Evolutionary conservation across 352 stramenopile species (phyloP).

Genomic region (Pythium guiyangense): DNA sequence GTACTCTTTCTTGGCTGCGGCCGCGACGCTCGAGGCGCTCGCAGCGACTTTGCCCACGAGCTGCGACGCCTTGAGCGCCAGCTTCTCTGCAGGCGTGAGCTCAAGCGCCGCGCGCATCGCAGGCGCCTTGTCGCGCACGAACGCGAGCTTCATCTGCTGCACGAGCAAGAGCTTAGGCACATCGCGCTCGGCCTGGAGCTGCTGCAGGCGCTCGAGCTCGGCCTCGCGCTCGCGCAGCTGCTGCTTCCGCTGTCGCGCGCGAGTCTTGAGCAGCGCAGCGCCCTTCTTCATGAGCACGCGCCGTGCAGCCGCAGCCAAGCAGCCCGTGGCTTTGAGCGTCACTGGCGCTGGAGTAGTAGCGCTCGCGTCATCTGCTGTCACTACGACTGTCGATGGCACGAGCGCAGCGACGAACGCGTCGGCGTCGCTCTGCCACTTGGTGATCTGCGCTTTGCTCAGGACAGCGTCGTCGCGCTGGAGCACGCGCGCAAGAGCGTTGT

Average conservation of each 20-base stretch:
- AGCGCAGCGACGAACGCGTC: constrained; percentile 29
- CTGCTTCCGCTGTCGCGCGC: constrained; percentile 33
- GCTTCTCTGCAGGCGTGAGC: constrained; percentile 44
- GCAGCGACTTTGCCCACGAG: constrained; percentile 36
- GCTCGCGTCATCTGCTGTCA: not conserved
- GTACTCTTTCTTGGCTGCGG: constrained; percentile 65
- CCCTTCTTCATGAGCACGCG: constrained; percentile 52
- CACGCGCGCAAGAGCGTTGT: constrained; percentile 43
- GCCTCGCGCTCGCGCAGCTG: constrained; percentile 46
- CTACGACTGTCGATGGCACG: constrained; percentile 13
- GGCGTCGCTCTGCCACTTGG: constrained; percentile 43
- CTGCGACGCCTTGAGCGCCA: constrained; percentile 34
- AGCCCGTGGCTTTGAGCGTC: not conserved
- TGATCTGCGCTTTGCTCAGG: constrained; percentile 47
- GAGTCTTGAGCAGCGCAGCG: constrained; percentile 26
- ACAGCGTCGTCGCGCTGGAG: constrained; percentile 40
- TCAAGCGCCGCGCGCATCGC: constrained; percentile 50
- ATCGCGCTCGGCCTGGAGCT: constrained; percentile 34
- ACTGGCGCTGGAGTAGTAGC: too few relatives aligned
- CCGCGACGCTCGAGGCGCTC: constrained; percentile 24
- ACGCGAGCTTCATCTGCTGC: constrained; percentile 45
- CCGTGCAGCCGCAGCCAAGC: constrained; percentile 24
- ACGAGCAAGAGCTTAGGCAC: constrained; percentile 32
- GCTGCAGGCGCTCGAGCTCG: constrained; percentile 37
- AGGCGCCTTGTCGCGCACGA: constrained; percentile 40